phyloP scores from a whole-genome alignment of 2,329 filamentous ascomycete species.

The Penicillium rolfsii region DNA sequence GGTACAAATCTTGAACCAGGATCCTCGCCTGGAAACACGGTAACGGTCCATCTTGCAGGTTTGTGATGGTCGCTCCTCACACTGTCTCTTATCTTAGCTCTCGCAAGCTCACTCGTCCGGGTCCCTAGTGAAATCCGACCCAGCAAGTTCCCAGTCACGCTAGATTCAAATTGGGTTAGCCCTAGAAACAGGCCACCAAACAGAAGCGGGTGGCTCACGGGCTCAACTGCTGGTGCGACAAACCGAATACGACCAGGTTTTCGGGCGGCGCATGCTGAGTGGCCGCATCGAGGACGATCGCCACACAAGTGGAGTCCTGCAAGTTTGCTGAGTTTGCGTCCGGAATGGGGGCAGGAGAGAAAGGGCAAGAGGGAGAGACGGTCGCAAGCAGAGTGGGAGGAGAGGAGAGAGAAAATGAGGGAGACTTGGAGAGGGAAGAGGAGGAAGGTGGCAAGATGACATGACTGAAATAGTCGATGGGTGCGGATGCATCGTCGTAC shows the following conservation, averaged over 20 bases:
- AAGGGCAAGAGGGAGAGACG: not conserved
- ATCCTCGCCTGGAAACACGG: not conserved
- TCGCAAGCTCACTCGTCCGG: conserved; percentile 4
- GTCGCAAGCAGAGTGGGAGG: not conserved
- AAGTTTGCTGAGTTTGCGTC: conserved; percentile 15
- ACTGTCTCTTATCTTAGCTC: not conserved
- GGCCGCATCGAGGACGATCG: conserved; percentile 9
- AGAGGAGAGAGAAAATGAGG: not conserved
- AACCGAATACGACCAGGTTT: conserved; percentile 3
- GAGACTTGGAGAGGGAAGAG: not conserved
- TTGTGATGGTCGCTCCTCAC: not conserved
- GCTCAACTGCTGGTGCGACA: not conserved
- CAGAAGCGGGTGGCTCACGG: not conserved
- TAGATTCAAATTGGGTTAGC: not conserved
- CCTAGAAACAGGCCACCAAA: not conserved
- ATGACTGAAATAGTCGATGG: not conserved
- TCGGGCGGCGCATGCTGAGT: conserved; percentile 1
- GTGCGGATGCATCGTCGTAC: not conserved
- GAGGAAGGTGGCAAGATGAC: not conserved
- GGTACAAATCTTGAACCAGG: not conserved
- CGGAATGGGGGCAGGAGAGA: conserved; percentile 16
- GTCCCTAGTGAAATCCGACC: not conserved
- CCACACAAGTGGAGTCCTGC: conserved; percentile 5
- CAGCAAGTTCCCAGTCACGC: not conserved
- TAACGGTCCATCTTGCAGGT: not conserved